These are phyloP conservation scores for Trichoderma cornu-damae DNA, from an alignment of 2,329 filamentous ascomycete species.

Conservation along the genomic window DNA sequence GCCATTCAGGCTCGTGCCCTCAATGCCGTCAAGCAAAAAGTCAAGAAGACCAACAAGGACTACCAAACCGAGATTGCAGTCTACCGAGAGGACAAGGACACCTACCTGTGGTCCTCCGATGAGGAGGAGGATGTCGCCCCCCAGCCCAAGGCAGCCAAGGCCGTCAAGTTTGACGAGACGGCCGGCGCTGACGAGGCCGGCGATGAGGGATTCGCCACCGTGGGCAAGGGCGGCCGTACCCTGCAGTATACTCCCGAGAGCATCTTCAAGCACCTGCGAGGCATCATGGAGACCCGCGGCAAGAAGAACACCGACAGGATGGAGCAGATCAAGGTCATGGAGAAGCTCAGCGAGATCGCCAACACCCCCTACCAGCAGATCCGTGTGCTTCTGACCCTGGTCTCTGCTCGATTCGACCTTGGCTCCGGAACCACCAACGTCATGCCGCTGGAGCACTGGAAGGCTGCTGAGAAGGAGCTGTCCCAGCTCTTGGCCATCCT, in stretches of 20 bases:
- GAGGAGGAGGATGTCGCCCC: slow-evolving; percentile 60
- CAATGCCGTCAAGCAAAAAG: slow-evolving; percentile 95
- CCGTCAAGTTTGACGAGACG: slow-evolving; percentile 39
- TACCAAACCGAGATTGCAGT: slow-evolving; percentile 81
- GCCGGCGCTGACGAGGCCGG: slow-evolving; percentile 42
- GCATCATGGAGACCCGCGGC: slow-evolving; percentile 90
- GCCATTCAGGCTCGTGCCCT: slow-evolving; percentile 88
- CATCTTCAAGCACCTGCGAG: slow-evolving; percentile 92
- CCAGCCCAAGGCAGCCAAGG: slow-evolving; percentile 44
- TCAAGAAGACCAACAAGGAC: slow-evolving; percentile 98
- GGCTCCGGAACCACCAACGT: slow-evolving; percentile 69
- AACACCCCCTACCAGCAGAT: slow-evolving; percentile 90
- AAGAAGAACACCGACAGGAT: slow-evolving; percentile 97
- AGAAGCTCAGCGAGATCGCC: slow-evolving; percentile 87
- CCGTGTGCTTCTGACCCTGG: slow-evolving; percentile 81
- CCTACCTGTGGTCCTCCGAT: slow-evolving; percentile 79
- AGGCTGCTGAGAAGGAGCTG: slow-evolving; percentile 84
- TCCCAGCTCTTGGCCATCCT: slow-evolving; percentile 70
- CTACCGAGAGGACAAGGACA: slow-evolving; percentile 79
- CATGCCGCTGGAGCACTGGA: slow-evolving; percentile 97
- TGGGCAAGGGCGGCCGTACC: slow-evolving; percentile 83
- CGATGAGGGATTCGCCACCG: slow-evolving; percentile 82
- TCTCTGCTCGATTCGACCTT: slow-evolving; percentile 92
- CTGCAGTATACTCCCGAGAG: slow-evolving; percentile 93
- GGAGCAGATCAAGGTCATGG: slow-evolving; percentile 96